Conservation (phyloP, 805 yeast genomes). For the Wickerhamomyces pijperi region DNA sequence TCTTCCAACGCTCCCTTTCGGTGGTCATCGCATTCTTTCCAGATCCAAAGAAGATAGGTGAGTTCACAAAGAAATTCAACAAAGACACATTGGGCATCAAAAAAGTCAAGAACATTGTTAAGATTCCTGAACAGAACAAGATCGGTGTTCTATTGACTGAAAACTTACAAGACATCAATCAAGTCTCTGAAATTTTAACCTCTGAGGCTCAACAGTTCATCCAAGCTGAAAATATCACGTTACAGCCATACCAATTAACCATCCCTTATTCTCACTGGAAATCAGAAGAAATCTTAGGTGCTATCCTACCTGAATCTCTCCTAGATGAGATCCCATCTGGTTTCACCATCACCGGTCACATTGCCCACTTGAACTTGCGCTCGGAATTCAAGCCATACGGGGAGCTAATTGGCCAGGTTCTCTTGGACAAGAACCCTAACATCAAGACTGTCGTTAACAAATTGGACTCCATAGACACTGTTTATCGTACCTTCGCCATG, state of each 20-base stretch:
- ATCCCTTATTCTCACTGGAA: conserved; percentile 79
- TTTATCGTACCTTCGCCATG: conserved; percentile 89
- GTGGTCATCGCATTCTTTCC: conserved; percentile 61
- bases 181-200: conserved; percentile 28
- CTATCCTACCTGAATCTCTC: conserved; percentile 65
- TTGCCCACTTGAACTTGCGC: conserved; percentile 83
- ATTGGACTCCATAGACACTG: conserved; percentile 74
- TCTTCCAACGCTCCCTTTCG: conserved; percentile 46
- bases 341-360: conserved; percentile 87
- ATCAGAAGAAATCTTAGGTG: conserved; percentile 71
- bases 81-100: conserved; percentile 61
- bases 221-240: conserved; percentile 30
- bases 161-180: conserved; percentile 27
- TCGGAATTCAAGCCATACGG: conserved; percentile 81
- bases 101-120: conserved; percentile 59
- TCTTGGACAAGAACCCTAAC: conserved; percentile 66
- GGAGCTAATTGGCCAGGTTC: conserved; percentile 74
- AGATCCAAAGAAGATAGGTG: conserved; percentile 38
- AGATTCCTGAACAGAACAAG: conserved; percentile 16
- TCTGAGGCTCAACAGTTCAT: conserved; percentile 33
- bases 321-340: conserved; percentile 78
- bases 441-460: conserved; percentile 88
- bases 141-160: conserved; percentile 49
- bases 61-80: conserved; percentile 46
- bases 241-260: conserved; percentile 41